Evolutionary conservation across 2,329 filamentous ascomycete genomes (phyloP).

Genomic region (Mycocentrospora acerina): DNA sequence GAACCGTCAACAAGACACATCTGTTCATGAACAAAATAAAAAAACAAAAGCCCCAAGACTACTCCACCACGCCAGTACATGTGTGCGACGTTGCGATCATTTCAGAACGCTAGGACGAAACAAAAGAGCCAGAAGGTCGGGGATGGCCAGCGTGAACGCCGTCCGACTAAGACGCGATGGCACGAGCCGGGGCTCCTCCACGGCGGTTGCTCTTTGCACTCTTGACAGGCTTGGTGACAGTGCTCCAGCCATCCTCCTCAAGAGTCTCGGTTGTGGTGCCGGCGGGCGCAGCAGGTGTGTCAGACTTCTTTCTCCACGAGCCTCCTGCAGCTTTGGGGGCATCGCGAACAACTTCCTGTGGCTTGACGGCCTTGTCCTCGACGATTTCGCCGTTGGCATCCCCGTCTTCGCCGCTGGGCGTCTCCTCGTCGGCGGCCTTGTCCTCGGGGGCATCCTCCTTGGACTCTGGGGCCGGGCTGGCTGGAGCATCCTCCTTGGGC

Average conservation of each 20-base stretch:
- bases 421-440: conserved; percentile 42
- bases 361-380: conserved; percentile 56
- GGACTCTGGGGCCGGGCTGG: conserved; percentile 31
- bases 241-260: conserved; percentile 58
- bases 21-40: conserved; percentile 21
- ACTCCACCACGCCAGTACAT: conserved; percentile 27
- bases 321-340: conserved; percentile 39
- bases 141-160: conserved; percentile 7
- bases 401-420: conserved; percentile 46
- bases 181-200: conserved; percentile 43
- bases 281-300: conserved; percentile 31
- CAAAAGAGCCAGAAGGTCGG: conserved; percentile 9
- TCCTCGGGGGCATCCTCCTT: conserved; percentile 43
- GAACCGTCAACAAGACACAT: conserved; percentile 26
- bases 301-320: conserved; percentile 44
- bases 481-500: conserved; percentile 51
- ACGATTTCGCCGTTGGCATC: conserved; percentile 54
- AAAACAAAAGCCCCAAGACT: conserved; percentile 23
- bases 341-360: conserved; percentile 56
- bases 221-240: conserved; percentile 51
- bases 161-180: conserved; percentile 48
- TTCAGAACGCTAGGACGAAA: conserved; percentile 19
- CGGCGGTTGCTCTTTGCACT: conserved; percentile 40
- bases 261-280: conserved; percentile 48
- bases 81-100: conserved; percentile 32